Evolutionary conservation across 1,139 yeast genomes (phyloP).

Genomic region (Neolecta irregularis): DNA sequence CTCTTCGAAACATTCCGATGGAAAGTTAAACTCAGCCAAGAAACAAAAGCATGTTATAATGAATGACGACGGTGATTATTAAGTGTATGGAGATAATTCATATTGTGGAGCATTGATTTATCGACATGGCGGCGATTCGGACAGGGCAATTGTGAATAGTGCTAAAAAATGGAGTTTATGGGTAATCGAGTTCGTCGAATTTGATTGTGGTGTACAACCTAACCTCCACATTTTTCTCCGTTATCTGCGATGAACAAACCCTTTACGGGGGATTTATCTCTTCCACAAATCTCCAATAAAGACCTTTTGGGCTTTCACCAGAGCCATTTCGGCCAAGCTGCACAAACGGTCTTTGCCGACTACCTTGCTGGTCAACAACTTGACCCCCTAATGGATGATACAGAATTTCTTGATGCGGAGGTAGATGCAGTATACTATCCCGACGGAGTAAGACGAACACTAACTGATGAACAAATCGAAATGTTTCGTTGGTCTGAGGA

Average conservation of each 20-base stretch:
- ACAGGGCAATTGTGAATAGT: background rate
- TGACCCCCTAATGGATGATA: background rate
- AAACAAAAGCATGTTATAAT: too few relatives aligned
- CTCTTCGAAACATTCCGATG: too few relatives aligned
- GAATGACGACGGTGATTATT: too few relatives aligned
- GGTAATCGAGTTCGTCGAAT: background rate
- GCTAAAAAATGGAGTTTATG: background rate
- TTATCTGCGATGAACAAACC: background rate
- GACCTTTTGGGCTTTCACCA: constrained; percentile 1
- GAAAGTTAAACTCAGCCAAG: too few relatives aligned
- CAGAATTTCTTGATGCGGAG: background rate
- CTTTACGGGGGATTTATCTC: background rate
- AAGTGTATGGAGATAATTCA: background rate
- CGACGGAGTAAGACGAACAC: constrained; percentile 19
- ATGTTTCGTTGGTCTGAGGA: constrained; percentile 19
- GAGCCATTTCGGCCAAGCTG: background rate
- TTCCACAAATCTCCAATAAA: background rate
- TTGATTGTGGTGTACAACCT: background rate
- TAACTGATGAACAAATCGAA: constrained; percentile 20
- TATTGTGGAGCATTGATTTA: background rate
- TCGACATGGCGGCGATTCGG: too few relatives aligned
- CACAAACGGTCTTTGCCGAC: background rate
- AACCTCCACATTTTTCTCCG: background rate
- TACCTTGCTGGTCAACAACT: background rate
- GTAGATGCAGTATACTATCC: too few relatives aligned